These are phyloP conservation scores for Oryza rufipogon DNA, from an alignment of 176 grass and related monocot genomes.

Conservation along the genomic window DNA sequence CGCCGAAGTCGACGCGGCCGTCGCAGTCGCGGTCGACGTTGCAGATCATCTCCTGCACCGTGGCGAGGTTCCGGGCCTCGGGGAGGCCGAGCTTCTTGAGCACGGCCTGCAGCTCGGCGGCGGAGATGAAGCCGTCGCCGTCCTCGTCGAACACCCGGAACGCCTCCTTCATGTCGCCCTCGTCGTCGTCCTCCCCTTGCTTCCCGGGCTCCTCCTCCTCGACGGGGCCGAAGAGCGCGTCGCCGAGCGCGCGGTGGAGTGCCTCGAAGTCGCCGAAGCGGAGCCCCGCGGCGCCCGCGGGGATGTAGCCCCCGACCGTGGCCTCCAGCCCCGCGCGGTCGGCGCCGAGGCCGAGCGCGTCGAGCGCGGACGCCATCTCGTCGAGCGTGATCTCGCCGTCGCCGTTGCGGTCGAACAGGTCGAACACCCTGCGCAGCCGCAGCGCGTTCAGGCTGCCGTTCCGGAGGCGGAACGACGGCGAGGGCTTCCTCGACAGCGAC, in stretches of 20 bases:
- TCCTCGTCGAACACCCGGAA: constrained; percentile 96
- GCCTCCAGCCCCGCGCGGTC: constrained; percentile 59
- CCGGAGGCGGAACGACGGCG: constrained; percentile 92
- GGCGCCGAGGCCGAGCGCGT: constrained; percentile 81
- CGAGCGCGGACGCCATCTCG: constrained; percentile 79
- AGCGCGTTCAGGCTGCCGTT: constrained; percentile 89
- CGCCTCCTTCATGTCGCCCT: constrained; percentile 94
- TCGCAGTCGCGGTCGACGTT: constrained; percentile 78
- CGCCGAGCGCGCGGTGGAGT: constrained; percentile 81
- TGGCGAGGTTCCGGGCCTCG: constrained; percentile 68
- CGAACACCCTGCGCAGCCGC: constrained; percentile 89
- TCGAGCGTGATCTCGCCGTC: constrained; percentile 93
- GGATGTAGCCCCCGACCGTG: constrained; percentile 68
- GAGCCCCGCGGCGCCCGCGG: constrained; percentile 63
- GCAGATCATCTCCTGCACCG: constrained; percentile 90
- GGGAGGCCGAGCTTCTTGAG: constrained; percentile 83
- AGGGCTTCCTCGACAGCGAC: constrained; percentile 55
- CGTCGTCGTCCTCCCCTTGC: constrained; percentile 39
- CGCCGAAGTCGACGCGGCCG: constrained; percentile 87
- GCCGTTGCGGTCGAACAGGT: constrained; percentile 92
- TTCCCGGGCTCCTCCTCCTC: neutral
- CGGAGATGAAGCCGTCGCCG: constrained; percentile 90
- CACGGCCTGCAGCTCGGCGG: constrained; percentile 86
- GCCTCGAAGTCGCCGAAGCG: constrained; percentile 75
- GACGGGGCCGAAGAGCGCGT: constrained; percentile 69